Evolutionary conservation across 2,329 filamentous ascomycete species (phyloP).

Genomic region (Colletotrichum zoysiae): DNA sequence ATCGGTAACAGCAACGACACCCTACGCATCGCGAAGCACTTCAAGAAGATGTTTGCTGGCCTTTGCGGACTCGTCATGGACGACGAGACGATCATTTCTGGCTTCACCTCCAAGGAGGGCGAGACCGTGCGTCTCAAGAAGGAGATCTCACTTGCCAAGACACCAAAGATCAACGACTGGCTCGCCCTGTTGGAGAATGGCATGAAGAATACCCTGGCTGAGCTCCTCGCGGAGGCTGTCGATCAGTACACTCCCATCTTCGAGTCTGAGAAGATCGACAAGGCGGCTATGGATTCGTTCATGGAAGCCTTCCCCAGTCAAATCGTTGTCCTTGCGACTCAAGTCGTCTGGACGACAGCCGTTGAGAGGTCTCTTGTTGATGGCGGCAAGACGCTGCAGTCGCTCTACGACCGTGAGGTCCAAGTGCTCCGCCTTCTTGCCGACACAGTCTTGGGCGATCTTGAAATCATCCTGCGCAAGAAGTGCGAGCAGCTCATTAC

Average conservation of each 20-base stretch:
- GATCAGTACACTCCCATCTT: slow-evolving; percentile 86
- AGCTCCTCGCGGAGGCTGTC: slow-evolving; percentile 88
- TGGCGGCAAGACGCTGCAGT: slow-evolving; percentile 76
- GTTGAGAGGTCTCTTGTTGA: slow-evolving; percentile 82
- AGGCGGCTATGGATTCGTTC: slow-evolving; percentile 79
- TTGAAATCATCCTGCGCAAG: slow-evolving; percentile 88
- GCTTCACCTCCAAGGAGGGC: slow-evolving; percentile 95
- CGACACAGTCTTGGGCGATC: slow-evolving; percentile 88
- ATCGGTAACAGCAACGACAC: slow-evolving; percentile 99
- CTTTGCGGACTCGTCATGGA: slow-evolving; percentile 91
- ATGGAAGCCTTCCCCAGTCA: slow-evolving; percentile 90
- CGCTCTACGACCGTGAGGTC: slow-evolving; percentile 84
- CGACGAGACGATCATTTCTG: slow-evolving; percentile 88
- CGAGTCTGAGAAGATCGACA: slow-evolving; percentile 76
- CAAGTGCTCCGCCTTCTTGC: slow-evolving; percentile 88
- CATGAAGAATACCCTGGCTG: slow-evolving; percentile 95
- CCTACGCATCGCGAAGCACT: slow-evolving; percentile 94
- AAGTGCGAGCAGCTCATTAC: slow-evolving; percentile 99
- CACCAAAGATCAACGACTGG: slow-evolving; percentile 98
- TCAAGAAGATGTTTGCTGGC: slow-evolving; percentile 99
- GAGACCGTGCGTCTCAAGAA: slow-evolving; percentile 90
- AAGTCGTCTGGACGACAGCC: slow-evolving; percentile 91
- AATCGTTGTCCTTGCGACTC: slow-evolving; percentile 93
- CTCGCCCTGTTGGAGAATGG: slow-evolving; percentile 90
- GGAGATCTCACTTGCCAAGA: slow-evolving; percentile 92